Evolutionary conservation across 495 filamentous ascomycete genomes (phyloP), one percentile per base, ranked within the genome.

Genomic region (Tricharina praecox): DNA sequence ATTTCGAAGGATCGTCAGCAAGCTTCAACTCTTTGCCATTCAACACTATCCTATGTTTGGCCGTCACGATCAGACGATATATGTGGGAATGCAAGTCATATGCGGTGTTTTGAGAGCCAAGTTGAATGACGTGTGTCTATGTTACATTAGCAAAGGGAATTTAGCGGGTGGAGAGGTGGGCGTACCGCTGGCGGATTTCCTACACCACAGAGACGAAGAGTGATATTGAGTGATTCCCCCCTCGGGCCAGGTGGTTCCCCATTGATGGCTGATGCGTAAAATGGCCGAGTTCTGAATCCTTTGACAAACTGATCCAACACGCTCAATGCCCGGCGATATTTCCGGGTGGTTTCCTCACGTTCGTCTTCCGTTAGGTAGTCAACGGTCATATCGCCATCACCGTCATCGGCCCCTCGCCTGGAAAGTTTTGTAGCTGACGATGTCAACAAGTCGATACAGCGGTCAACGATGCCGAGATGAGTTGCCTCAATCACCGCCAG

Each of bases 381-480:
- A 20, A 62, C 63, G 44, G 62, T 67, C 10, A 63, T 50, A n/a
- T 51, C 56, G 3, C 60, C 64, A 45, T 69, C 63, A 33, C 46
- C 42, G 21, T 45, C 53, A 1, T 23, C 20, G 15, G 4, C 19
- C 37, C 45, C 58, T 40, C 67, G 67, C 3, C 59, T 66, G 72
- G 13, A 23, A 21, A 43, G 20, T 13, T 20, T 33, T 19, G 67
- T 62, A 9, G 81, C 82, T n/a, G 82, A 77, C 1, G 68, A 66
- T 28, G 75, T 78, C 7, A 94, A 68, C 57, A 90, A 81, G 13
- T 70, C 63, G 9, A 92, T 70, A 54, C 86, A 93, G 39, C 82
- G 76, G 51, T 81, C 70, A 15, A 85, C 82, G 10, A 94, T 68
- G 8, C 71, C 69, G 47, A 88, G 68, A 62, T 94, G 86, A n/a